These are phyloP conservation scores for Blastocystis sp. DNA, from an alignment of 352 stramenopile species.

Conservation along the genomic window DNA sequence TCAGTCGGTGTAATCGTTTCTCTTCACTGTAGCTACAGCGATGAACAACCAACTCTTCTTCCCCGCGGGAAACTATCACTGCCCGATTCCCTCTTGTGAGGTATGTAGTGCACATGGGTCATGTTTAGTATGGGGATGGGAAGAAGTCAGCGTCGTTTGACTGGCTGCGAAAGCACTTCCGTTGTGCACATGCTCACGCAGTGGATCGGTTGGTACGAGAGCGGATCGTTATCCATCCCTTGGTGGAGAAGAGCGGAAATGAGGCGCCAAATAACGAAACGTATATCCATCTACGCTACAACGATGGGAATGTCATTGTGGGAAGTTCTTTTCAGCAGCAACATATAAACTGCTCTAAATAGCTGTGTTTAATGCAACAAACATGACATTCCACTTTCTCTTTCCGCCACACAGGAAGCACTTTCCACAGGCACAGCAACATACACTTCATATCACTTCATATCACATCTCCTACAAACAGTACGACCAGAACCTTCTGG, in stretches of 20 bases:
- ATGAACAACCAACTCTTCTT: constrained; percentile 24
- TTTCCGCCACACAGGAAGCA: neutral
- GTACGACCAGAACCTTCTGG: neutral
- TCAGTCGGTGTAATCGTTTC: neutral
- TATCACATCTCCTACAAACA: neutral
- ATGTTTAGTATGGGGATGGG: constrained; percentile 2
- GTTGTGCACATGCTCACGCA: neutral
- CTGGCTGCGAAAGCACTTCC: neutral
- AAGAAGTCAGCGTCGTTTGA: neutral
- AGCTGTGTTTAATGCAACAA: neutral
- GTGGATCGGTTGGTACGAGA: neutral
- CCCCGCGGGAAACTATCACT: neutral
- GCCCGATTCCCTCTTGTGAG: constrained; percentile 17
- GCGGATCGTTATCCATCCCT: neutral
- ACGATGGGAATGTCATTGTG: constrained; percentile 46
- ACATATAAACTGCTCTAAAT: neutral
- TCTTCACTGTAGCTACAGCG: neutral
- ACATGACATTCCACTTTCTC: too few relatives aligned
- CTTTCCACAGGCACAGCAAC: neutral
- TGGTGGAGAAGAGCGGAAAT: neutral
- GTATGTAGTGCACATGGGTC: neutral
- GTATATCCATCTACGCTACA: neutral
- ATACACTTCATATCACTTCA: neutral
- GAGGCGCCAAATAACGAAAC: neutral
- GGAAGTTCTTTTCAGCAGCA: neutral